phyloP scores from a whole-genome alignment of 192 early-diverging fungal genomes.

The Gamsiella multidivaricata region DNA sequence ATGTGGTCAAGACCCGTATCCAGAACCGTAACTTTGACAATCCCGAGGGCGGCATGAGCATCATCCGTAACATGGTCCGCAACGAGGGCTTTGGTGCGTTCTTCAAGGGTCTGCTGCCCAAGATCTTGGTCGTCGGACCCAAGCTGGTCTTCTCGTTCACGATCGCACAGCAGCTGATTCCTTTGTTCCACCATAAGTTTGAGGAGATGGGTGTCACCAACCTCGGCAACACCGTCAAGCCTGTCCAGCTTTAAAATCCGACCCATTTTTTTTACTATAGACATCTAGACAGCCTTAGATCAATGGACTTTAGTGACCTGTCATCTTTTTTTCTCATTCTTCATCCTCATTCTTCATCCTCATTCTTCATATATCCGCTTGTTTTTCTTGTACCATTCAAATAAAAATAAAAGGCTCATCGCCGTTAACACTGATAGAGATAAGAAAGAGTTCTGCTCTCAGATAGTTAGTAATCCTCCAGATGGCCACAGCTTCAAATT shows the following conservation, averaged over 20 bases:
- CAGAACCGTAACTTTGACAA: slow-evolving; percentile 91
- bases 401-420: too few relatives aligned
- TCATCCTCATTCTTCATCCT: too few relatives aligned
- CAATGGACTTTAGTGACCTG: too few relatives aligned
- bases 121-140: slow-evolving; percentile 91
- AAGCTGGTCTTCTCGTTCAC: slow-evolving; percentile 99
- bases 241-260: slow-evolving; percentile 1
- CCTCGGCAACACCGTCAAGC: slow-evolving; percentile 42
- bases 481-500: too few relatives aligned
- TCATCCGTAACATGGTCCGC: slow-evolving; percentile 89
- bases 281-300: background rate
- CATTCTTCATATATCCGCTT: too few relatives aligned
- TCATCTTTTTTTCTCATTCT: too few relatives aligned
- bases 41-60: slow-evolving; percentile 88
- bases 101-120: slow-evolving; percentile 95
- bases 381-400: too few relatives aligned
- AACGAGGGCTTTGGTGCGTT: slow-evolving; percentile 93
- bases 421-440: too few relatives aligned
- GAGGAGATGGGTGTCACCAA: slow-evolving; percentile 56
- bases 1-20: slow-evolving; percentile 99
- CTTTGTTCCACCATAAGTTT: slow-evolving; percentile 71
- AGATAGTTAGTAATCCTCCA: too few relatives aligned
- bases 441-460: too few relatives aligned
- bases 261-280: background rate
- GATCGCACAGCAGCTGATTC: slow-evolving; percentile 95